Conservation (phyloP, 2,329 filamentous ascomycete genomes). For the Allantophomopsis cytisporea region DNA sequence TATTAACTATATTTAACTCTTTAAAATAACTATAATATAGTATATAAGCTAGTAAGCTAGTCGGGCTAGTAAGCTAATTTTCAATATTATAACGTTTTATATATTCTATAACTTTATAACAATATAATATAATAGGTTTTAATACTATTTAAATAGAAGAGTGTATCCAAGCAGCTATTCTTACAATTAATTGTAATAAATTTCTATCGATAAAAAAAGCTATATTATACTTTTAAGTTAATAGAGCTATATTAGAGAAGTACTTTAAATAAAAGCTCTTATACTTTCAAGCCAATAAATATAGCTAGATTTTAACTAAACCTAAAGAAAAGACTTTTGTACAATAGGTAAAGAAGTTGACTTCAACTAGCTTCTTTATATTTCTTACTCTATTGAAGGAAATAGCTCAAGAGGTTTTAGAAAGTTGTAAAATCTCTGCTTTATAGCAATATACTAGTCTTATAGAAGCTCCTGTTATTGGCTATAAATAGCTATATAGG, state of each 20-base stretch:
- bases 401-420: background rate
- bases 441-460: background rate
- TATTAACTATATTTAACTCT: no score
- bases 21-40: no score
- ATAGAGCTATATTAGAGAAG: background rate
- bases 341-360: background rate
- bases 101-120: background rate
- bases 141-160: background rate
- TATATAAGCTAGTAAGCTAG: no score
- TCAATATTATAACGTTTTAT: background rate
- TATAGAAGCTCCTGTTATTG: background rate
- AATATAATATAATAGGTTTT: no score
- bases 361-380: background rate
- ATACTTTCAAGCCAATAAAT: background rate
- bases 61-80: no score
- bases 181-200: background rate
- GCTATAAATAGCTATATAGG: background rate
- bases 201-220: background rate
- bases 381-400: background rate
- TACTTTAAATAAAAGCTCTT: background rate
- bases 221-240: background rate
- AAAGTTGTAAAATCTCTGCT: background rate
- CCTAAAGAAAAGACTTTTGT: background rate
- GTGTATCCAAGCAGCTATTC: background rate
- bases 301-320: background rate